Base-by-base conservation (phyloP, 352 stramenopile genomes). In the Globisporangium cylindrosporum region DNA sequence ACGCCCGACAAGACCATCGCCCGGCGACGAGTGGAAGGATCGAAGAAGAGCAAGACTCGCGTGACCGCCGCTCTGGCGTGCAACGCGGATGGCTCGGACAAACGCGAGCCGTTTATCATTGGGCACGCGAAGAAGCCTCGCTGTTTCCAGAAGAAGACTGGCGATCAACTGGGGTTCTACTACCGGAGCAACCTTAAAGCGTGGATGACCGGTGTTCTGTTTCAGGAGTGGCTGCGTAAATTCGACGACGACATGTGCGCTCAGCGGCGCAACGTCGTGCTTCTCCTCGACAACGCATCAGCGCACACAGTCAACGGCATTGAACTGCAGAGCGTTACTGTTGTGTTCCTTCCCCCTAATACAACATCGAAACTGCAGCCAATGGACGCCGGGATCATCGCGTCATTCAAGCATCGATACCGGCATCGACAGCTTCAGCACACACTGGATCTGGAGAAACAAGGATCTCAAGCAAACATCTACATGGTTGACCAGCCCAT, bases 91-190 rank as follows among this genome's bases (percentile, higher is more conserved):
- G 49, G 49, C 49, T 56, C 22, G n/a, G 49, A 32, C 49, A 56
- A 56, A 32, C 49, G 49, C 22, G 49, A 56, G 20, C 48, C 48
- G 20, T 27, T 55, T n/a, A 27, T 29, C 48, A 55, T 29, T 29
- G 5, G 20, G 5, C 48, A 55, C 48, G 48, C 48, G 27, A 55
- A 18, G 25, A 55, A 55, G n/a, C 48, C 48, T 10, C 20, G 48
- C 4, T 55, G 20, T 29, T 55, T 55, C 48, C 48, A 55, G 48
- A 27, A 55, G 48, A 55, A 55, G 48, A 55, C 48, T 14, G 48
- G 2, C 0, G 18, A 27, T 54, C 48, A 54, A 6, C 48, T 54
- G 15, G 48, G 48, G 5, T 55, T 55, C 48, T 55, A 54, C 48
- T 54, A 27, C 20, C 20, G 48, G 4, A 54, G 48, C 48, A 54